Evolutionary conservation across 495 filamentous ascomycete genomes (phyloP), one percentile per base, ranked within the genome.

Genomic region (Penicillium angulare): DNA sequence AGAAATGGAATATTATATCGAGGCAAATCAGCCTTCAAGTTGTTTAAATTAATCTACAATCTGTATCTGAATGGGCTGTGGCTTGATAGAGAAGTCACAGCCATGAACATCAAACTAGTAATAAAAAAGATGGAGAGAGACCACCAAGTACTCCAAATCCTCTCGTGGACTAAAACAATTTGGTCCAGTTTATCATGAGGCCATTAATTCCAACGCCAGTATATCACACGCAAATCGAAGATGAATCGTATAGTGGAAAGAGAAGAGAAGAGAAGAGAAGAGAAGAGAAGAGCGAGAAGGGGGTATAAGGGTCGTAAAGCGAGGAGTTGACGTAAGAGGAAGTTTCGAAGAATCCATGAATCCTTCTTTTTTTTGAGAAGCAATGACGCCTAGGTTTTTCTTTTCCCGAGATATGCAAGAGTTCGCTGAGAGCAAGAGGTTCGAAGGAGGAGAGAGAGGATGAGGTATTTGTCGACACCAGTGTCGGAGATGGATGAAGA

Each of bases 191-290:
- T 46, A 55, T 50, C 38, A 31, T 38, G 45, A 35, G 34, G 24
- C 40, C 41, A 47, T 49, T 31, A 39, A 42, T 43, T 44, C 44
- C 44, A 59, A 55, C 48, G 33, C 52, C 56, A 39, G 47, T 51
- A 52, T 52, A 46, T 45, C 41, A 43, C 29, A 48, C 2, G 36
- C 42, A 24, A 15, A 16, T n/a, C 16, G 13, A 38, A 23, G 22
- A 26, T 21, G 20, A 13, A 26, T 24, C 3, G n/a, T n/a, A 47
- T 10, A 35, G 23, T 21, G 22, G n/a, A 23, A 32, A 39, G 29
- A 43, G 12, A n/a, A 40, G 13, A 29, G 17, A 49, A 43, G 22
- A 26, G 27, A 10, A 31, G 41, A 29, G 41, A 34, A 26, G 43
- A 35, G 29, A 49, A 43, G 34, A 32, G 22, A 32, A 33, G 27